These are phyloP conservation scores for Barbarea vulgaris DNA, from an alignment of 345 rosid species.

Conservation along the genomic window DNA sequence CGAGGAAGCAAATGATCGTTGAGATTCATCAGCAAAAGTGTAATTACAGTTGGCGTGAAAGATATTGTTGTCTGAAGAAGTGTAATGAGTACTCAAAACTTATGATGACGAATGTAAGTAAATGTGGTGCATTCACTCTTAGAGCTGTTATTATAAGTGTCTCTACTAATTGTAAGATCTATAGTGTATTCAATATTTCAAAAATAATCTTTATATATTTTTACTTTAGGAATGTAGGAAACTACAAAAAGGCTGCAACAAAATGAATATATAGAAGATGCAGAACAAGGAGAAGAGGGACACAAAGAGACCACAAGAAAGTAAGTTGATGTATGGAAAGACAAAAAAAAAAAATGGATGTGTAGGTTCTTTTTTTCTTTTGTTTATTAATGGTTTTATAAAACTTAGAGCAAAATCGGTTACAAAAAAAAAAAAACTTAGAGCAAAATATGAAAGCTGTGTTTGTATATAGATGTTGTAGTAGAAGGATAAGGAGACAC, in stretches of 20 bases:
- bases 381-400: neutral
- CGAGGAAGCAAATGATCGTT: constrained; percentile 61
- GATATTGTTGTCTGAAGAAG: constrained; percentile 57
- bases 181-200: neutral
- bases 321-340: constrained; percentile 24
- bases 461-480: constrained; percentile 28
- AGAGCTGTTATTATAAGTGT: neutral
- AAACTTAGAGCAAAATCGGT: constrained; percentile 2
- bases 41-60: constrained; percentile 58
- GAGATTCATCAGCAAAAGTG: constrained; percentile 49
- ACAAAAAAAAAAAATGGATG: neutral
- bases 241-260: constrained; percentile 10
- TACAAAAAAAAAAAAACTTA: too few relatives aligned
- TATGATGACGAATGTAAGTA: constrained; percentile 78
- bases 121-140: constrained; percentile 7
- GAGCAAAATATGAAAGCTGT: constrained; percentile 16
- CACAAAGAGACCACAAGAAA: constrained; percentile 24
- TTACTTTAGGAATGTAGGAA: constrained; percentile 28
- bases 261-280: neutral
- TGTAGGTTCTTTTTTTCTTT: neutral
- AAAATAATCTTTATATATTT: neutral
- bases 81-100: constrained; percentile 51
- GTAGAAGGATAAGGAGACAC: constrained; percentile 34
- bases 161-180: constrained; percentile 5
- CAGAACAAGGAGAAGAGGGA: constrained; percentile 19